Conservation (phyloP, 1,284 basidiomycete genomes). For the Nidula niveotomentosa region DNA sequence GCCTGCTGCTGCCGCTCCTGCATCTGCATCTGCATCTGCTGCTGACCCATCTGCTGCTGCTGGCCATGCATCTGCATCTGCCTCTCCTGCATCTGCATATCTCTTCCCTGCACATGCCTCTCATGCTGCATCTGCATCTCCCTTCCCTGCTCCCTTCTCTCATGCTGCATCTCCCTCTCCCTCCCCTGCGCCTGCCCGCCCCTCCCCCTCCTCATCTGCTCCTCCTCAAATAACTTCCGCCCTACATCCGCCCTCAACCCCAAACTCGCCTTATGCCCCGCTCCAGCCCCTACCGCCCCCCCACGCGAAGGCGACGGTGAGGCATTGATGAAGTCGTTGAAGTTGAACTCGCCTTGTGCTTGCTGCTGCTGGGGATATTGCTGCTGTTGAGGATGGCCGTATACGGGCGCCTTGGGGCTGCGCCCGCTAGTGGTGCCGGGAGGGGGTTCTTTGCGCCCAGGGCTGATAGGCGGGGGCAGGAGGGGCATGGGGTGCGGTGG, state of each 20-base stretch:
- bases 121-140: too few relatives aligned
- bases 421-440: too few relatives aligned
- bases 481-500: constrained; percentile 30
- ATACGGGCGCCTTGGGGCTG: too few relatives aligned
- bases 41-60: too few relatives aligned
- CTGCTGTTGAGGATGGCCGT: too few relatives aligned
- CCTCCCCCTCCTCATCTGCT: constrained; percentile 25
- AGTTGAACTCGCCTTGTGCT: constrained; percentile 49
- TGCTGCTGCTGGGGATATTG: constrained; percentile 4
- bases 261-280: constrained; percentile 37
- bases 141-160: too few relatives aligned
- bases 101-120: too few relatives aligned
- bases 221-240: constrained; percentile 69
- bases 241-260: constrained; percentile 62
- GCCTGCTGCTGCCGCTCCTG: too few relatives aligned
- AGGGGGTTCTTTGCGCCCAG: constrained; percentile 15
- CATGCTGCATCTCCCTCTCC: too few relatives aligned
- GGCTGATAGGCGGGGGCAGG: constrained; percentile 19
- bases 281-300: constrained; percentile 7
- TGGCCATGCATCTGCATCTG: too few relatives aligned
- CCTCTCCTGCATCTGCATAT: too few relatives aligned
- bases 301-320: constrained; percentile 57
- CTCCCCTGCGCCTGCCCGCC: constrained; percentile 7
- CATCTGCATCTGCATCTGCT: too few relatives aligned
- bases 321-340: constrained; percentile 72